Conservation (phyloP, 2,329 filamentous ascomycete species). For the Cyphellophora attinorum region DNA sequence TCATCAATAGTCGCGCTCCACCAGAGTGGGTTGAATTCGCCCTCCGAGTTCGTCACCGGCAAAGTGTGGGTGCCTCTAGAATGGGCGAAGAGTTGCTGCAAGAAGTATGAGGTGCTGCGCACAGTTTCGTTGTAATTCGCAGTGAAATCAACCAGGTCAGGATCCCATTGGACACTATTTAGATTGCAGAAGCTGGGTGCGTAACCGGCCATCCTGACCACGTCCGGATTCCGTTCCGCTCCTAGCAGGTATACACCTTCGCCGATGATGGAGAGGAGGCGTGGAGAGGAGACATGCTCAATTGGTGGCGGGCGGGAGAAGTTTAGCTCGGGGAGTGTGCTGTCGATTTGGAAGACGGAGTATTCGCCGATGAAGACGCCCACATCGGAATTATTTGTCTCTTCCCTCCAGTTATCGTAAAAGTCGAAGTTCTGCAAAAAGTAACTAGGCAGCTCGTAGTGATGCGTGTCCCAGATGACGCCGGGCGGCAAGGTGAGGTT, state of each 20-base stretch:
- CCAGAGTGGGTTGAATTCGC: slow-evolving; percentile 13
- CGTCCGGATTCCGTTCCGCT: slow-evolving; percentile 38
- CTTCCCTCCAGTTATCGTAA: slow-evolving; percentile 30
- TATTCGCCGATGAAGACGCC: slow-evolving; percentile 28
- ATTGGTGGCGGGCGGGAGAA: slow-evolving; percentile 38
- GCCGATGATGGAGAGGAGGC: slow-evolving; percentile 52
- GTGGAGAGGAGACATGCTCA: slow-evolving; percentile 38
- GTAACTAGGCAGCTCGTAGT: slow-evolving; percentile 29
- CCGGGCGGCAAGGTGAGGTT: slow-evolving; percentile 27
- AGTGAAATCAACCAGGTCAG: slow-evolving; percentile 25
- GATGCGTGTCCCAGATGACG: slow-evolving; percentile 31
- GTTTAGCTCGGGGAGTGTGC: slow-evolving; percentile 40
- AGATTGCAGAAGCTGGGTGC: slow-evolving; percentile 14
- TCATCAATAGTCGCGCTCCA: slow-evolving; percentile 11
- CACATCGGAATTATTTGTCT: slow-evolving; percentile 18
- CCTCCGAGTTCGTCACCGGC: slow-evolving; percentile 18
- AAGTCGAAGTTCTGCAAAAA: slow-evolving; percentile 31
- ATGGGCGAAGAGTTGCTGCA: slow-evolving; percentile 26
- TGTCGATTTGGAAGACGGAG: slow-evolving; percentile 24
- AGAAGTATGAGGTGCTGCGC: slow-evolving; percentile 25
- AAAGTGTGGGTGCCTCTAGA: slow-evolving; percentile 24
- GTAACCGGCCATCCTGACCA: slow-evolving; percentile 8
- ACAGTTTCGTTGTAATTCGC: slow-evolving; percentile 21
- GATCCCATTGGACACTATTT: slow-evolving; percentile 23
- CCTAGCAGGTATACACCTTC: slow-evolving; percentile 58